Base-by-base conservation (phyloP, 139 green algal genomes). In the Pedinophyceae sp. region DNA sequence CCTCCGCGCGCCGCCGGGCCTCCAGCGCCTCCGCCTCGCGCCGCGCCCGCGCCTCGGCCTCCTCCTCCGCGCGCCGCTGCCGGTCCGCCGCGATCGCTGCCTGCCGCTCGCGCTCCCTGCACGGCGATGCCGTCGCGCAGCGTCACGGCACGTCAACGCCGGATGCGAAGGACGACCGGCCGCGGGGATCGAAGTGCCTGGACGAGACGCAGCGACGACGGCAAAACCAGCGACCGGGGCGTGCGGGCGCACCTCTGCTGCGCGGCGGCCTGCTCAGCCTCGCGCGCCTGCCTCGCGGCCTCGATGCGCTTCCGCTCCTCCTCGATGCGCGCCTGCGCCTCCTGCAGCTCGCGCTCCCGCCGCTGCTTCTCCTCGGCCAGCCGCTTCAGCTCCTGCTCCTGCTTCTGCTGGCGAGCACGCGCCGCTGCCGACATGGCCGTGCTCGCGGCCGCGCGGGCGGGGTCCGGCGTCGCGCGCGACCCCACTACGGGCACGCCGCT, bases 1-100 rank as follows among this genome's bases (percentile, higher is more conserved):
- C n/a, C n/a, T n/a, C n/a, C n/a, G n/a, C n/a, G n/a, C n/a, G n/a
- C 10, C 50, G 59, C 41, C 61, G 54, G 22, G 48, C 62, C 62
- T 68, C 50, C 20, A 34, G 29, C n/a, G 2, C 16, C 26, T 29
- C n/a, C 15, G 18, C 46, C 10, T 25, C 16, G 46, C 24, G 22
- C 13, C 7, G 15, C 16, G 10, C 16, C 10, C 13, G 18, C 59
- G 57, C 59, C 20, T 52, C 45, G 3, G 41, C 57, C 19, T 54
- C 20, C n/a, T n/a, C n/a, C n/a, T n/a, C n/a, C n/a, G n/a, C n/a
- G 10, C 13, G 10, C 34, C 34, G 7, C 34, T 43, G 10, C 34
- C 61, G 52, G 22, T 65, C 57, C 30, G 50, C 58, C 40, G 52
- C 51, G 6, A 50, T 34, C 34, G 48, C 57, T 27, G 61, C 57